Conservation (phyloP, 768 basidiomycete genomes). For the Collybiopsis confluens region DNA sequence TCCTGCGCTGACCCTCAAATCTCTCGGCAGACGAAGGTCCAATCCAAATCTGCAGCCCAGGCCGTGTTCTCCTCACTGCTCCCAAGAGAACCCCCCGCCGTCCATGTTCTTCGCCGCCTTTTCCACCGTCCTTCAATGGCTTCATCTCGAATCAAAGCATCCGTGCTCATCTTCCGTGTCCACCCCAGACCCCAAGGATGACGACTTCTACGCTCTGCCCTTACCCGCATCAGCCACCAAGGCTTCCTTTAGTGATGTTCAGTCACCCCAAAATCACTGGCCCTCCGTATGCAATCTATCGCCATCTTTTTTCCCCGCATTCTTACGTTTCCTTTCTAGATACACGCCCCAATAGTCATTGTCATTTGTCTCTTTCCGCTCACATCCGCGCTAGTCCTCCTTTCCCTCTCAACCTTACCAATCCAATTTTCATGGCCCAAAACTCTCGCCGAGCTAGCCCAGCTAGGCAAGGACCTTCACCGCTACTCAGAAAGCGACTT, state of each 20-base stretch:
- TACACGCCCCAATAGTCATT: conserved; percentile 48
- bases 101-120: conserved; percentile 50
- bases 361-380: conserved; percentile 67
- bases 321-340: conserved; percentile 25
- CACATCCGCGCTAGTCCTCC: conserved; percentile 50
- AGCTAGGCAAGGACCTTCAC: conserved; percentile 72
- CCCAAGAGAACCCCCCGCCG: conserved; percentile 16
- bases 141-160: conserved; percentile 42
- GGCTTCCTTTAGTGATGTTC: conserved; percentile 39
- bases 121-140: conserved; percentile 48
- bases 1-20: conserved; percentile 44
- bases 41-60: conserved; percentile 37
- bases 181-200: conserved; percentile 30
- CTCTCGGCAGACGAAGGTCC: conserved; percentile 54
- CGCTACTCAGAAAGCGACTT: conserved; percentile 73
- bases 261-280: conserved; percentile 35
- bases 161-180: conserved; percentile 42
- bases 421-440: conserved; percentile 79
- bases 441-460: conserved; percentile 74
- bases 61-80: conserved; percentile 16
- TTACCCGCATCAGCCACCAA: conserved; percentile 47
- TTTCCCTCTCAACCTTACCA: conserved; percentile 53
- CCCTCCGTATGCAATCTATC: conserved; percentile 7
- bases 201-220: conserved; percentile 49
- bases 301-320: conserved; percentile 17